Conservation (phyloP, 2,329 filamentous ascomycete genomes). For the Aspergillus japonicus region DNA sequence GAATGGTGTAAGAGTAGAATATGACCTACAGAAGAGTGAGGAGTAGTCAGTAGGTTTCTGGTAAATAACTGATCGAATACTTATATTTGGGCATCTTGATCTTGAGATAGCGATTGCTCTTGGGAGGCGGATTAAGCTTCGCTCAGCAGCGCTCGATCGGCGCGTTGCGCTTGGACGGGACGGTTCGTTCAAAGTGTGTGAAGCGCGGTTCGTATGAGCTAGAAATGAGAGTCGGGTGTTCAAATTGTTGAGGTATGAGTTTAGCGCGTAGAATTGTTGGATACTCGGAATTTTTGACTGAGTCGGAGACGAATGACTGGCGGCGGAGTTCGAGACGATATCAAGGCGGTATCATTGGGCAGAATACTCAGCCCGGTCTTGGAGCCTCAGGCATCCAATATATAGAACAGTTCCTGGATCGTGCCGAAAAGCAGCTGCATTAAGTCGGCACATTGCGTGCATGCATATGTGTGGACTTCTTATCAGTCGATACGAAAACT, state of each 20-base stretch:
- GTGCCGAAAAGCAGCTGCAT: background rate
- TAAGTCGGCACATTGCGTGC: background rate
- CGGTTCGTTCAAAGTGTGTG: background rate
- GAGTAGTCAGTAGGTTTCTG: constrained; percentile 36
- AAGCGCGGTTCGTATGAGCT: background rate
- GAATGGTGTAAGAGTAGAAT: background rate
- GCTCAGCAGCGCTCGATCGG: constrained; percentile 17
- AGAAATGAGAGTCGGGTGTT: background rate
- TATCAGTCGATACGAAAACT: background rate
- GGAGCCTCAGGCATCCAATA: background rate
- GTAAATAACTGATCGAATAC: constrained; percentile 35
- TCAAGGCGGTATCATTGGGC: background rate
- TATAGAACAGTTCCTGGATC: background rate
- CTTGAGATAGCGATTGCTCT: constrained; percentile 14
- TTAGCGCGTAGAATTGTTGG: background rate
- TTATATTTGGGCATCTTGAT: constrained; percentile 84
- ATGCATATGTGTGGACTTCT: background rate
- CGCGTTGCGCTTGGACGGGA: constrained; percentile 20
- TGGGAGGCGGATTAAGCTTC: constrained; percentile 9
- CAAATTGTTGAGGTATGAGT: background rate
- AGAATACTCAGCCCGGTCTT: background rate
- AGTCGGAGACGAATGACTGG: background rate
- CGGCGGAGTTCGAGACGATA: constrained; percentile 11
- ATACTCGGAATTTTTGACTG: background rate
- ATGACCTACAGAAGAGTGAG: constrained; percentile 69